Evolutionary conservation across 1,284 basidiomycete genomes (phyloP), one percentile per base, ranked within the genome.

Genomic region (Puccinia horiana): DNA sequence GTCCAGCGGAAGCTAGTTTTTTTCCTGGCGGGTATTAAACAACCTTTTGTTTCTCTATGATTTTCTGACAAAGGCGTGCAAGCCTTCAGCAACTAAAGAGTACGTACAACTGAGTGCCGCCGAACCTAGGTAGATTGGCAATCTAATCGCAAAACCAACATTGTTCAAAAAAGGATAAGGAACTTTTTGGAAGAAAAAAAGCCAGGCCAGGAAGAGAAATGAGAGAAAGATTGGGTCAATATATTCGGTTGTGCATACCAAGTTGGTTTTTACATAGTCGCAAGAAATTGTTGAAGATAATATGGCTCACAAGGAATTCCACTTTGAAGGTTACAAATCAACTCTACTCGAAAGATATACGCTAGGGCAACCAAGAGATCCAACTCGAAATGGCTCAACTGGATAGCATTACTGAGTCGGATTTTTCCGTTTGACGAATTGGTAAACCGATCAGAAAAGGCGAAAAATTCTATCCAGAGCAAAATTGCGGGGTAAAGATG

Each of bases 161-260:
- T 42, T 32, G 63, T 67, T 67, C 35, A 67, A 67, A 67, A 67
- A 67, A 37, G 63, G 63, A 67, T 67, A 67, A 6, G 63, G 63
- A 23, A 67, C 63, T 67, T 67, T 56, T n/a, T 9, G 54, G 8
- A 56, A 26, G 4, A 12, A 12, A 16, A 32, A 23, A 54, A 23
- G 29, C 23, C 56, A 26, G 1, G 20, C 3, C 11, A 37, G 29
- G 26, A 32, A 61, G n/a, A 18, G 23, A 56, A 20, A 56, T 11
- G n/a, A n/a, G n/a, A n/a, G n/a, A n/a, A n/a, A n/a, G n/a, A n/a
- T n/a, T n/a, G n/a, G n/a, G 3, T 56, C 52, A 56, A 56, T 56
- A 20, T 56, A n/a, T n/a, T n/a, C n/a, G n/a, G n/a, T n/a, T n/a
- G n/a, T n/a, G n/a, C n/a, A n/a, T n/a, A n/a, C n/a, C n/a, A n/a